These are phyloP conservation scores for Aspergillus unguis DNA, from an alignment of 2,329 filamentous ascomycete species.

Conservation along the genomic window DNA sequence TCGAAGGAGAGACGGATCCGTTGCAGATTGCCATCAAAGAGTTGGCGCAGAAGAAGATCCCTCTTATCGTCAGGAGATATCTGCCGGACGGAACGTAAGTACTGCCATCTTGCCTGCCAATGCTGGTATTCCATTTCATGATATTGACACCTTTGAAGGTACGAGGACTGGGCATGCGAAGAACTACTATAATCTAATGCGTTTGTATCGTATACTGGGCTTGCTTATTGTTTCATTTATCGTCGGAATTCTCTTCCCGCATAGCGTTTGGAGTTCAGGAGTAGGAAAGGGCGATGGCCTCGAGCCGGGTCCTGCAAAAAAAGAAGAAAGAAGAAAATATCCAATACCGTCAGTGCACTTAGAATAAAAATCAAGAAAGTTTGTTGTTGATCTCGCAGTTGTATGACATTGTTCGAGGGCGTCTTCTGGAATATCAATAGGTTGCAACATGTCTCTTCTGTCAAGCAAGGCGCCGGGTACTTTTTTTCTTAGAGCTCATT, in stretches of 20 bases:
- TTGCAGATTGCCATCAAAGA: slow-evolving; percentile 98
- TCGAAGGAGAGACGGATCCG: slow-evolving; percentile 96
- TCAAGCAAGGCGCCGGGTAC: no score
- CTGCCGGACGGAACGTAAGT: slow-evolving; percentile 91
- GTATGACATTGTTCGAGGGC: no score
- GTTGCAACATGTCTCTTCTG: no score
- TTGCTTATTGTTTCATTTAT: slow-evolving; percentile 15
- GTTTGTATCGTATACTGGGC: slow-evolving; percentile 20
- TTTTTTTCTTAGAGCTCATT: no score
- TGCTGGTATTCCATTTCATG: slow-evolving; percentile 8
- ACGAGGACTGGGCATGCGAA: slow-evolving; percentile 99
- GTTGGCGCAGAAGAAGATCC: slow-evolving; percentile 97
- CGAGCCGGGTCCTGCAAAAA: slow-evolving; percentile 15
- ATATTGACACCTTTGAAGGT: slow-evolving; percentile 53
- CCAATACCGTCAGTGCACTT: slow-evolving; percentile 1
- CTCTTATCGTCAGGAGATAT: slow-evolving; percentile 89
- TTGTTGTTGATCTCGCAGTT: background rate
- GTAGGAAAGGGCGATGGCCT: slow-evolving; percentile 19
- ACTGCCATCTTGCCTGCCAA: background rate
- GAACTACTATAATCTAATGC: slow-evolving; percentile 63
- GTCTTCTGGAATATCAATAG: background rate
- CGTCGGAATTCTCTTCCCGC: slow-evolving; percentile 20
- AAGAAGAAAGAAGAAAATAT: slow-evolving; percentile 5
- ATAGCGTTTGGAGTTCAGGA: slow-evolving; percentile 44
- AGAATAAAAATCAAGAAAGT: slow-evolving; percentile 6